Conservation (phyloP, 805 yeast species). For the Metschnikowia borealis region DNA sequence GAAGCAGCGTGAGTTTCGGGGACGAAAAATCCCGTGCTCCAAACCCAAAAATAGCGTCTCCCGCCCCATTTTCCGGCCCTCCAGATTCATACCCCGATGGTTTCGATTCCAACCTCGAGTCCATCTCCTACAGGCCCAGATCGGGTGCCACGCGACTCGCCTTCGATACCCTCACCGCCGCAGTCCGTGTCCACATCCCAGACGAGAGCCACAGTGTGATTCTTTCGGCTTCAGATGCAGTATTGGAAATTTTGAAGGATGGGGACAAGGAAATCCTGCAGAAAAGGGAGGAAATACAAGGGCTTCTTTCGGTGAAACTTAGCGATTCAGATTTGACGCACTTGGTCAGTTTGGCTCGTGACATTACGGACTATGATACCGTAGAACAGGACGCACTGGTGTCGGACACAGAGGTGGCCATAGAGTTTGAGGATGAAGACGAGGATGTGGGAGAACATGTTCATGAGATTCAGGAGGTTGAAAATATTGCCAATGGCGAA, state of each 20-base stretch:
- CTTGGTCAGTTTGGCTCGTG: conserved; percentile 40
- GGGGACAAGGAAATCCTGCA: conserved; percentile 39
- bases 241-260: conserved; percentile 52
- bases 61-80: not conserved
- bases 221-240: conserved; percentile 65
- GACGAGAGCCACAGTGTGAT: conserved; percentile 77
- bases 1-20: conserved; percentile 39
- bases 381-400: conserved; percentile 8
- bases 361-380: conserved; percentile 50
- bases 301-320: conserved; percentile 39
- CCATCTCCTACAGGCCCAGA: conserved; percentile 60
- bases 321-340: conserved; percentile 44
- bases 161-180: conserved; percentile 55
- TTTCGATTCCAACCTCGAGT: conserved; percentile 32
- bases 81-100: not conserved
- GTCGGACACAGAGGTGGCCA: conserved; percentile 22
- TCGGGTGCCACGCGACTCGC: conserved; percentile 46
- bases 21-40: conserved; percentile 11
- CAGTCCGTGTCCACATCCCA: conserved; percentile 55
- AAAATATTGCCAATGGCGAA: conserved; percentile 16
- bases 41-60: not conserved
- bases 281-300: conserved; percentile 49
- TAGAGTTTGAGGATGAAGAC: conserved; percentile 21
- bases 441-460: conserved; percentile 6
- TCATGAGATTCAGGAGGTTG: conserved; percentile 27